Evolutionary conservation across 83 land plant genomes (phyloP), one percentile per base, ranked within the genome.

Genomic region (Thuja plicata): DNA sequence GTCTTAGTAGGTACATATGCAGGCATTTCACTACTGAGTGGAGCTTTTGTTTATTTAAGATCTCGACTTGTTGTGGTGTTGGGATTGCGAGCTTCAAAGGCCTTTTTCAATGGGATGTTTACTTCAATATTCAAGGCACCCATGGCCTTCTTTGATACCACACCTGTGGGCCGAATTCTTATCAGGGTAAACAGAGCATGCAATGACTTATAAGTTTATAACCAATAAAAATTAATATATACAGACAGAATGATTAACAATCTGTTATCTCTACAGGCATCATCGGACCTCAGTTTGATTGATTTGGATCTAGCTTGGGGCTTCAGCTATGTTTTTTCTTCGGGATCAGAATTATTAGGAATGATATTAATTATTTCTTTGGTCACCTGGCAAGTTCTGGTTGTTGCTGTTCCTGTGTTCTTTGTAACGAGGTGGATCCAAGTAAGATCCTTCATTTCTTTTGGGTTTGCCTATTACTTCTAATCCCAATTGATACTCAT

Each of bases 81-180:
- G 17, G 94, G 95, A 34, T 52, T 96, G 41, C 88, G 81, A 78
- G 96, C 95, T 86, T 94, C 96, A 11, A 92, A 90, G 70, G 90
- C 93, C 8, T 94, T 95, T 91, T 96, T 94, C 87, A 88, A 89
- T 8, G 92, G 91, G 15, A 89, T 95, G 52, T 91, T 91, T 40
- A 87, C 90, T 50, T 88, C 96, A 10, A 76, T 95, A 35, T 94
- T 94, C 81, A 90, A 84, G 82, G 95, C 97, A 89, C 94, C 97
- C 4, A 96, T 96, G 96, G 77, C 90, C 9, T 93, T 96, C 88
- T 96, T 95, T 88, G 96, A 96, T 88, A 90, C 96, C 3, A 96
- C 96, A 35, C 96, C 97, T 13, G 84, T 91, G 11, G 96, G 97
- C 10, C 30, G 86, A 83, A 30, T 83, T 83, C 86, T 83, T 46